Conservation (phyloP, 768 basidiomycete genomes). For the Tricholoma bakamatsutake region DNA sequence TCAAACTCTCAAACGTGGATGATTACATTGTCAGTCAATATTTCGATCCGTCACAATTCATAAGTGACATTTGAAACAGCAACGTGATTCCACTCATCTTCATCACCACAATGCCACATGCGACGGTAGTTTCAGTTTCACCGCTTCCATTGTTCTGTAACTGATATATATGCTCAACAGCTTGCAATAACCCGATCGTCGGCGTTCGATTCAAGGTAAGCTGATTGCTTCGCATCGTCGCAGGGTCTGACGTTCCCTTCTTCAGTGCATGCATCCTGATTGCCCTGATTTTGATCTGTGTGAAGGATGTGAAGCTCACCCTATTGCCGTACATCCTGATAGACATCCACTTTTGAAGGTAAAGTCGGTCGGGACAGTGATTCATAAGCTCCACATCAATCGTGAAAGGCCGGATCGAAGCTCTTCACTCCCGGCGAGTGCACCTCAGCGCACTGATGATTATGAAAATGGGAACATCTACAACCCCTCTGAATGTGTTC, state of each 20-base stretch:
- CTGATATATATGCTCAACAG: constrained; percentile 13
- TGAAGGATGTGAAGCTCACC: constrained; percentile 69
- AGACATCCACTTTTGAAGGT: constrained; percentile 76
- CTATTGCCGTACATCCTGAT: constrained; percentile 67
- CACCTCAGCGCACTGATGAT: neutral
- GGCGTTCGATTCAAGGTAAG: constrained; percentile 72
- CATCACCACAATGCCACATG: constrained; percentile 54
- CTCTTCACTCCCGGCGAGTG: neutral
- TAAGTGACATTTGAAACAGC: constrained; percentile 14
- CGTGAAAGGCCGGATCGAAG: neutral
- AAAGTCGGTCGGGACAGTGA: constrained; percentile 40
- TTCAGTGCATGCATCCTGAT: constrained; percentile 68
- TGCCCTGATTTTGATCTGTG: constrained; percentile 86
- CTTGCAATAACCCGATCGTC: constrained; percentile 45
- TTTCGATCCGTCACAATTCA: neutral
- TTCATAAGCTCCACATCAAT: constrained; percentile 17
- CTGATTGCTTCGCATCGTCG: neutral
- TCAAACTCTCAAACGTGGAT: constrained; percentile 46
- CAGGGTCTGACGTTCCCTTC: neutral
- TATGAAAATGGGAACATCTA: constrained; percentile 15
- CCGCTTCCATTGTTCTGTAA: neutral
- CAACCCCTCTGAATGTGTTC: constrained; percentile 9
- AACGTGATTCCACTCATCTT: constrained; percentile 10
- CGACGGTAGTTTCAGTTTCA: constrained; percentile 32
- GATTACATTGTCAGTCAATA: constrained; percentile 51